Base-by-base conservation (phyloP, 2,329 filamentous ascomycete species). In the Lachnellula occidentalis region DNA sequence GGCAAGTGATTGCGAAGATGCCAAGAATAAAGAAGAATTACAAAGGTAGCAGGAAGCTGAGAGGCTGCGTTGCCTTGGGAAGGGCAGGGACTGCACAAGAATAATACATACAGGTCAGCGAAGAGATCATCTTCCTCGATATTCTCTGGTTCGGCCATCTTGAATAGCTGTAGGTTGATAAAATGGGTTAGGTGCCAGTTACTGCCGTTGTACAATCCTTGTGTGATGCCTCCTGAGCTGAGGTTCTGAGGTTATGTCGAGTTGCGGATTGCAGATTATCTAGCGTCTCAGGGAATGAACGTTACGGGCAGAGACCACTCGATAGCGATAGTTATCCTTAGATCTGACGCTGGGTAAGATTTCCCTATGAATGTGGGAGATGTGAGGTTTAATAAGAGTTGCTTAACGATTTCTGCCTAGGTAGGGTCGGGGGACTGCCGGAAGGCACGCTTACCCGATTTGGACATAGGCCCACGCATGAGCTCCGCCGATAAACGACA, bases 51-150 rank as follows among this genome's bases (percentile, higher is more conserved):
- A 34, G 19, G 43, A 41, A 24, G 14, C 5, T 27, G 45, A 36
- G 27, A 22, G n/a, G 31, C 3, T 31, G 15, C 3, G 11, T n/a
- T 37, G 36, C 36, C 36, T 39, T n/a, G 14, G 14, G 36, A n/a
- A 43, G 48, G 11, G 15, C 17, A 21, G 22, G 14, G 9, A 17
- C 15, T 36, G 9, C 36, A 12, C 37, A 17, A 15, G 27, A 19
- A 21, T 19, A 15, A 43, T 54, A 80, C 90, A 75, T 78, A 96
- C 91, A 96, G 82, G 75, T 96, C 92, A 66, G 91, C 91, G 73
- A 96, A 96, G 73, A 96, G 88, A 79, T 96, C 43, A 8, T 46
- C 91, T 68, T 96, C 92, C 65, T 96, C 91, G 64, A 90, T 85
- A 63, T 89, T 88, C 68, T 92, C 88, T 51, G 81, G 77, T 67